A percentile compares a stretch with the other conserved stretches of the same genome.
Evolutionary conservation across 192 early-diverging fungal species (phyloP).

Genomic region (Phycomyces nitens): DNA sequence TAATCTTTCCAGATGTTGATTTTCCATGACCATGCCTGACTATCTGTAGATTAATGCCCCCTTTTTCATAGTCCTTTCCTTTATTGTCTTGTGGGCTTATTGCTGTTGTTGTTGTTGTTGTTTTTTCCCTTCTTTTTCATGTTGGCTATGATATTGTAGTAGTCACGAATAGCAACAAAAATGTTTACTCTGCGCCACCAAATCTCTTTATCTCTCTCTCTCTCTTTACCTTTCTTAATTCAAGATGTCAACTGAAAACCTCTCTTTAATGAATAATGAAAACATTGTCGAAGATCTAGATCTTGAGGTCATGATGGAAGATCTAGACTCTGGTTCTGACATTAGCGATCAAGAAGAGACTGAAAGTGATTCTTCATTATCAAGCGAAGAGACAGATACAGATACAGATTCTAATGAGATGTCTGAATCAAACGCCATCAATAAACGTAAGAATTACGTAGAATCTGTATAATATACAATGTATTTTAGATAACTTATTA

Average conservation of each 20-base stretch:
- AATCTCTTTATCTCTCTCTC: neutral
- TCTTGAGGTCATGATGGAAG: neutral
- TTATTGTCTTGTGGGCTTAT: no score
- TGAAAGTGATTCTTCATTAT: neutral
- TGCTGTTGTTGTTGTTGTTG: no score
- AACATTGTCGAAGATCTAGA: neutral
- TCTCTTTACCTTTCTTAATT: neutral
- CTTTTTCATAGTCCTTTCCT: no score
- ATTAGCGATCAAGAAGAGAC: neutral
- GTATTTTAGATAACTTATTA: no score
- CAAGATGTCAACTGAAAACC: neutral
- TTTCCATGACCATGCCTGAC: no score
- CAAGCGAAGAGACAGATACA: neutral
- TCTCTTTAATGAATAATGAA: neutral
- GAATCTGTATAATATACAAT: no score
- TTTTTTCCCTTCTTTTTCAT: no score
- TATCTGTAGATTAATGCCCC: no score
- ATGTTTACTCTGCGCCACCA: neutral
- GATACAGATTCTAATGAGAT: neutral
- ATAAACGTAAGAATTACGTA: neutral
- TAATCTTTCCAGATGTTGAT: conserved; percentile 10
- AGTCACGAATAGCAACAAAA: conserved; percentile 3
- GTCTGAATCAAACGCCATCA: neutral
- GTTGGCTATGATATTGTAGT: neutral
- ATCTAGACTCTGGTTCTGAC: neutral